phyloP scores from a whole-genome alignment of 169 alveolate species.

The Cryptosporidium ubiquitum region DNA sequence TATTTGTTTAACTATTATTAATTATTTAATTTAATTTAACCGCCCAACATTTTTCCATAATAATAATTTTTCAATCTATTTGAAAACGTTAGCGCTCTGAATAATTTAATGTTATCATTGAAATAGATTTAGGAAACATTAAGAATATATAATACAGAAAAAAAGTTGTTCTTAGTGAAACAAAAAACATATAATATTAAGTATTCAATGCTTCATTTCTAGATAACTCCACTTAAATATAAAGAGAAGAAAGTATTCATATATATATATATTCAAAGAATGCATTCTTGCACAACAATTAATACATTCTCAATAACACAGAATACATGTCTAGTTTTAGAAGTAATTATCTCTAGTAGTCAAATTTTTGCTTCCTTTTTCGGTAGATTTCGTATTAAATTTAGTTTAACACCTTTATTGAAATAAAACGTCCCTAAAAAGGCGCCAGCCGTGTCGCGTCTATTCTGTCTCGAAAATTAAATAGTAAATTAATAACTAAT shows the following conservation, averaged over 20 bases:
- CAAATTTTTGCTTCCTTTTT: neutral
- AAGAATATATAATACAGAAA: no score
- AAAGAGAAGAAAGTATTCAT: neutral
- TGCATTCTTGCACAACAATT: neutral
- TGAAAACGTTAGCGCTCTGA: neutral
- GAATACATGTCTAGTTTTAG: no score
- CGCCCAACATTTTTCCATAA: neutral
- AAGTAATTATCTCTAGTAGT: neutral
- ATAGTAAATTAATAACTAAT: neutral
- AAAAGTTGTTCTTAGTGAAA: no score
- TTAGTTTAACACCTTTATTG: neutral
- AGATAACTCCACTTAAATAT: no score
- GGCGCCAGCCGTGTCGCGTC: slow-evolving; percentile 19
- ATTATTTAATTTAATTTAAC: neutral
- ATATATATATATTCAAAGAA: neutral
- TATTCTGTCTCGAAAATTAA: slow-evolving; percentile 17
- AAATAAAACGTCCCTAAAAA: neutral
- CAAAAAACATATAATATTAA: no score
- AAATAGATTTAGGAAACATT: no score
- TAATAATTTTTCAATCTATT: neutral
- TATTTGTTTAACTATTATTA: neutral
- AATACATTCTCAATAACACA: no score
- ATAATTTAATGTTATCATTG: no score
- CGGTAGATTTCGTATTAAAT: neutral
- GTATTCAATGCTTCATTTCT: neutral